These are phyloP conservation scores for Funneliformis caledonium DNA, from an alignment of 371 early-diverging fungal species.

Conservation along the genomic window DNA sequence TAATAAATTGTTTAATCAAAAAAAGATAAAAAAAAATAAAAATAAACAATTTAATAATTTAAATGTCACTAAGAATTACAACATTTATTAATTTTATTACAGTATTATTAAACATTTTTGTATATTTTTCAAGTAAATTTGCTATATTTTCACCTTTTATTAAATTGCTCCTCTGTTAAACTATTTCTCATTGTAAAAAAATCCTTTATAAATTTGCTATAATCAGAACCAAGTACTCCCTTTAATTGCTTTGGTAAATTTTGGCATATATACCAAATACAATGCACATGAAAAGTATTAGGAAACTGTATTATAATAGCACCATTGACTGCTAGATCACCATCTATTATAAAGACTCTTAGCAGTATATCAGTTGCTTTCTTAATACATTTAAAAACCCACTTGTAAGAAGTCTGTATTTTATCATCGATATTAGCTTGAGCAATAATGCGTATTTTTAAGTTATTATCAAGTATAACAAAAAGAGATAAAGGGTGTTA, in stretches of 20 bases:
- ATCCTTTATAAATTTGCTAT: not conserved
- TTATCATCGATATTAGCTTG: not conserved
- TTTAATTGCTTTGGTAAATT: not conserved
- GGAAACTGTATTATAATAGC: not conserved
- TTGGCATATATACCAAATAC: slow-evolving; percentile 1
- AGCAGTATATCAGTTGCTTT: not conserved
- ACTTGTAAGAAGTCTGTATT: not conserved
- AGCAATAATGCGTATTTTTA: not conserved
- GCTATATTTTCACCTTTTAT: too few species aligned
- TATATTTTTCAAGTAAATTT: too few species aligned
- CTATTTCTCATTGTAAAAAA: slow-evolving; percentile 2
- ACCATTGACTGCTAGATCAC: not conserved
- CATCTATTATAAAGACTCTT: not conserved
- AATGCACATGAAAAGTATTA: not conserved
- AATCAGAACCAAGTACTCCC: not conserved
- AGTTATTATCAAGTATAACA: too few species aligned
- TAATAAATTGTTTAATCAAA: too few species aligned
- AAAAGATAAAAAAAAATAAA: too few species aligned
- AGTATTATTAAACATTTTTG: too few species aligned
- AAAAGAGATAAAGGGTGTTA: not conserved
- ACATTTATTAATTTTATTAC: too few species aligned
- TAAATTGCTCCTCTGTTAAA: not conserved
- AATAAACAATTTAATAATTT: too few species aligned
- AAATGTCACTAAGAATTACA: too few species aligned
- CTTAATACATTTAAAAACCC: not conserved